phyloP scores from a whole-genome alignment of 352 stramenopile species.

The Phytopythium kandeliae region DNA sequence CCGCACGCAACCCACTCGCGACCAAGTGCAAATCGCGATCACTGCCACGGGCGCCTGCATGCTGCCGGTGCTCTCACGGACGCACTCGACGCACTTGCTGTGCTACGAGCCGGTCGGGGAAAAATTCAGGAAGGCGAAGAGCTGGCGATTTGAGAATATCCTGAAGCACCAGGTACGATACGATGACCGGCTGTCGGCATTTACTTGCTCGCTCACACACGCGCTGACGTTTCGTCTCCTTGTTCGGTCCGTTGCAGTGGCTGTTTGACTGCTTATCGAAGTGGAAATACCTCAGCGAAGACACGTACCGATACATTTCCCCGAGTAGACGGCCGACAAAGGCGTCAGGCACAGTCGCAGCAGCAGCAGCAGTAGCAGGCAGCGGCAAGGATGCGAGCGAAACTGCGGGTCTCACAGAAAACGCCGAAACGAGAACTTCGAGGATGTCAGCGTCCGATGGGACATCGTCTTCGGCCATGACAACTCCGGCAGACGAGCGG shows the following conservation, averaged over 20 bases:
- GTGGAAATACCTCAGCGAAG: conserved; percentile 63
- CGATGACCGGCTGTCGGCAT: too few species aligned
- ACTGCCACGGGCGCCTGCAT: conserved; percentile 80
- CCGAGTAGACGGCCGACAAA: conserved; percentile 11
- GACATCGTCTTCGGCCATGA: conserved; percentile 13
- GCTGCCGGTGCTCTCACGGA: conserved; percentile 73
- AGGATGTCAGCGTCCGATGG: not conserved
- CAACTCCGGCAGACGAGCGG: conserved; percentile 16
- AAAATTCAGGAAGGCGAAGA: conserved; percentile 83
- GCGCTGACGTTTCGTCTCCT: not conserved
- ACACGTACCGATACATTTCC: conserved; percentile 34
- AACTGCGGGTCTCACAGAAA: conserved; percentile 13
- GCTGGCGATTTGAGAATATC: conserved; percentile 78
- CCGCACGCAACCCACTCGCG: conserved; percentile 62
- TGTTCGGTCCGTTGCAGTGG: conserved; percentile 37
- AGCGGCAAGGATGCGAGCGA: conserved; percentile 15
- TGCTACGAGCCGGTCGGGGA: conserved; percentile 74
- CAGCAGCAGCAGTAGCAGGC: conserved; percentile 21
- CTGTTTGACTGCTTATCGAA: conserved; percentile 59
- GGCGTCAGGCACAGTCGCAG: conserved; percentile 7
- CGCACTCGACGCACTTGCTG: conserved; percentile 77
- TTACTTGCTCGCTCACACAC: not conserved
- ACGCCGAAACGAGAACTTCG: conserved; percentile 4
- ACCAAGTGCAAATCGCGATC: conserved; percentile 83
- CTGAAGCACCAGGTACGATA: conserved; percentile 67